These are phyloP conservation scores for Pyrus communis DNA, from an alignment of 306 rosid species.

Conservation along the genomic window DNA sequence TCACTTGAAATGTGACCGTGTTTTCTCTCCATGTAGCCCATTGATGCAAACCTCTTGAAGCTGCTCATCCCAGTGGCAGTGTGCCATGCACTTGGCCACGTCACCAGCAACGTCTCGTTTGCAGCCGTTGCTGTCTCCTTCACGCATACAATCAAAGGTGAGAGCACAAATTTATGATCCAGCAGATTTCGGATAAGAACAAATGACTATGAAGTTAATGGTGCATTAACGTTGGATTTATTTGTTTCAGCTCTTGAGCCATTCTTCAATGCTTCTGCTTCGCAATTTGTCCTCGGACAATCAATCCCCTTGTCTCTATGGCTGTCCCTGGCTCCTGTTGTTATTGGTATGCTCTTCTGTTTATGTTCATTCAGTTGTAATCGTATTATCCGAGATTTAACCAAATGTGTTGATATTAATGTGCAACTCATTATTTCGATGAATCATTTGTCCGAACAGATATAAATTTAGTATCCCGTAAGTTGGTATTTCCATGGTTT, in stretches of 20 bases:
- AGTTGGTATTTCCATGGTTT: neutral
- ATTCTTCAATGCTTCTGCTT: slow-evolving; percentile 54
- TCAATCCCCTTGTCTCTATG: slow-evolving; percentile 37
- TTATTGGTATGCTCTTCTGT: slow-evolving; percentile 27
- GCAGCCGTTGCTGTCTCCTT: slow-evolving; percentile 61
- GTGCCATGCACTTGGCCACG: slow-evolving; percentile 56
- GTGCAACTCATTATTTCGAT: neutral
- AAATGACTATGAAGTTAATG: neutral
- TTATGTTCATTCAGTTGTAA: neutral
- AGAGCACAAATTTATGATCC: neutral
- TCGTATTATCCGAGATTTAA: neutral
- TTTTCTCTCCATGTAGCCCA: slow-evolving; percentile 27
- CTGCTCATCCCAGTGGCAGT: slow-evolving; percentile 45
- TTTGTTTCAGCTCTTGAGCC: slow-evolving; percentile 48
- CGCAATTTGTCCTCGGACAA: slow-evolving; percentile 47
- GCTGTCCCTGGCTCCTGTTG: slow-evolving; percentile 52
- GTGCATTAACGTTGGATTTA: neutral
- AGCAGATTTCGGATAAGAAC: neutral
- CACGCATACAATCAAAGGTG: slow-evolving; percentile 53
- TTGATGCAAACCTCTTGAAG: slow-evolving; percentile 35
- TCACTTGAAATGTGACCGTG: neutral
- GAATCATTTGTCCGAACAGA: neutral
- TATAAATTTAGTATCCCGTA: neutral
- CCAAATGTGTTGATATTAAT: neutral
- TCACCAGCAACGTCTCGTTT: slow-evolving; percentile 50